A percentile compares a stretch with the other conserved stretches of the same genome.
Evolutionary conservation across 1,139 yeast species (phyloP).

Genomic region (Kurtzmaniella quercitrusa): DNA sequence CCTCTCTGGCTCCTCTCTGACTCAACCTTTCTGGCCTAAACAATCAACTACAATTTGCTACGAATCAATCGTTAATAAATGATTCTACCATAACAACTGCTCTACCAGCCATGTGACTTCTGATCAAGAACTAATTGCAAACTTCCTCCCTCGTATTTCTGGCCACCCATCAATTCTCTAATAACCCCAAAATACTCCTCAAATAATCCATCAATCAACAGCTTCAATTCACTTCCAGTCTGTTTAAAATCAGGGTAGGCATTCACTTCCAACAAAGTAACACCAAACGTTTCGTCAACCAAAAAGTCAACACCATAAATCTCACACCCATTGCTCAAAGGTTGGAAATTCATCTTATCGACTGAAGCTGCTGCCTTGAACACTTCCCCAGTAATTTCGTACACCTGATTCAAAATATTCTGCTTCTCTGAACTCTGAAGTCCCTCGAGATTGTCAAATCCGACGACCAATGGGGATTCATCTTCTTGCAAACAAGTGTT

Average conservation of each 20-base stretch:
- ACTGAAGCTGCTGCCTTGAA: constrained; percentile 78
- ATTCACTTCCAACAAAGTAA: constrained; percentile 74
- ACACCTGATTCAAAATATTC: constrained; percentile 50
- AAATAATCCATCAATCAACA: constrained; percentile 57
- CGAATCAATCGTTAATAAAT: too few relatives aligned
- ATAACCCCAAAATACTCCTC: constrained; percentile 33
- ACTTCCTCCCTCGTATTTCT: constrained; percentile 9
- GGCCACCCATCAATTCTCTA: constrained; percentile 12
- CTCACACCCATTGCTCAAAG: constrained; percentile 77
- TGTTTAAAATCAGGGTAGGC: constrained; percentile 97
- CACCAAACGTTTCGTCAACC: constrained; percentile 53
- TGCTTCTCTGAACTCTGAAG: constrained; percentile 22
- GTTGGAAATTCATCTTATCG: constrained; percentile 86
- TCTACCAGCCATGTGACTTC: constrained; percentile 5
- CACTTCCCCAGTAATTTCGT: constrained; percentile 61
- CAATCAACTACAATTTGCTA: too few relatives aligned
- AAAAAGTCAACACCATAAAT: constrained; percentile 85
- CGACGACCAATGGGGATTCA: constrained; percentile 50
- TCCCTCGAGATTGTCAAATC: constrained; percentile 58
- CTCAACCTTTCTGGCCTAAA: too few relatives aligned
- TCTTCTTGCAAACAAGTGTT: constrained; percentile 84
- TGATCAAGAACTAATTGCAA: constrained; percentile 7
- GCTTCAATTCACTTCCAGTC: constrained; percentile 75
- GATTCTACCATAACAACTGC: neutral
- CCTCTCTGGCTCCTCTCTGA: too few relatives aligned